Evolutionary conservation across 306 rosid species (phyloP).

Genomic region (Dicorynia guianensis): DNA sequence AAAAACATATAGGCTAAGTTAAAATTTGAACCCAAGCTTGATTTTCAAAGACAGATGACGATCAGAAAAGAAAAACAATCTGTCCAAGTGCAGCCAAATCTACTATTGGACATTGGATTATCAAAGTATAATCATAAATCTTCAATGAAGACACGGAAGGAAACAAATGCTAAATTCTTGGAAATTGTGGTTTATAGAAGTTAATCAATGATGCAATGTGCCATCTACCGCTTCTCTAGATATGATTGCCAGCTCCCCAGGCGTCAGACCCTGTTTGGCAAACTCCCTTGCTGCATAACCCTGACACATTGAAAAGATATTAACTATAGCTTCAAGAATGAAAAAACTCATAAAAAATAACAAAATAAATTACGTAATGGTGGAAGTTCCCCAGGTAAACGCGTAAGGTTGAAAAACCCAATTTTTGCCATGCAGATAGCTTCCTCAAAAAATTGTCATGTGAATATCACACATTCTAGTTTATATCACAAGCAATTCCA

Average conservation of each 20-base stretch:
- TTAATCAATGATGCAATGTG: constrained; percentile 12
- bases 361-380: too few relatives aligned
- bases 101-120: not conserved
- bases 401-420: too few relatives aligned
- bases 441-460: too few relatives aligned
- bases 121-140: not conserved
- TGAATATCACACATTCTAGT: too few relatives aligned
- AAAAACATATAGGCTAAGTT: not conserved
- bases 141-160: not conserved
- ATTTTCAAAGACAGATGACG: not conserved
- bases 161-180: not conserved
- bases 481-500: not conserved
- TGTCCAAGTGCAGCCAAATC: constrained; percentile 1
- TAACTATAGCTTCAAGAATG: not conserved
- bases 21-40: not conserved
- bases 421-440: too few relatives aligned
- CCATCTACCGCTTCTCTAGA: constrained; percentile 87
- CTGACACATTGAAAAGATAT: constrained; percentile 46
- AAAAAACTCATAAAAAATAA: not conserved
- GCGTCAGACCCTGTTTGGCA: constrained; percentile 76
- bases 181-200: not conserved
- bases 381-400: too few relatives aligned
- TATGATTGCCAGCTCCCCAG: constrained; percentile 89
- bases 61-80: not conserved
- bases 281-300: constrained; percentile 99